Evolutionary conservation across 73 alveolate genomes (phyloP), one percentile per base, ranked within the genome.

Genomic region (Diophrys sp.): DNA sequence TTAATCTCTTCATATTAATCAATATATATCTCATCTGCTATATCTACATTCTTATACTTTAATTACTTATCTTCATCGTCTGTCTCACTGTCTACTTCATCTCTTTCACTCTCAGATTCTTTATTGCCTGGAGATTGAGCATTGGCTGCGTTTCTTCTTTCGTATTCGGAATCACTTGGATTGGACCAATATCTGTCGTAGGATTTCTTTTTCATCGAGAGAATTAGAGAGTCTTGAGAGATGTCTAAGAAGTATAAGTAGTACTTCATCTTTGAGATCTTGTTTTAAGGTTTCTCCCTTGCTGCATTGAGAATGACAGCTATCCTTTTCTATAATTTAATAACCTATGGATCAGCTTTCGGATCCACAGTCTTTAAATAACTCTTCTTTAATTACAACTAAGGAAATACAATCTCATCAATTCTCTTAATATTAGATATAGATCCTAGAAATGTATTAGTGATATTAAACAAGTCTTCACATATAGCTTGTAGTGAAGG

Each of bases 371-470:
- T 25, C 30, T 80, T 80, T 27, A 86, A 56, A 0, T 81, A 67
- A 54, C 67, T 73, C 54, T 86, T 86, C 82, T 80, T 86, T n/a
- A 86, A 83, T 34, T 67, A 79, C 14, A 86, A 77, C 31, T 76
- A 78, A 1, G 93, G 93, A 29, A 86, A 31, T 2, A 86, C 89
- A 67, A 79, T 74, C 56, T 80, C 89, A 80, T 86, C 93, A n/a
- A 86, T 75, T 33, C 93, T 56, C 44, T 76, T 80, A 18, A 86
- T 74, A 24, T 88, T 71, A 18, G 83, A 44, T 31, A 80, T 56
- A 28, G 89, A 56, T 28, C 74, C 79, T 29, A 86, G 74, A 54
- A 79, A 86, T 18, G 79, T 25, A 33, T 86, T 85, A 1, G 82
- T 74, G 23, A 86, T 33, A 31, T 85, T 83, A 67, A 79, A 79